These are phyloP conservation scores for Wallacemonas rigidus DNA, from an alignment of 208 protist species.

Conservation along the genomic window DNA sequence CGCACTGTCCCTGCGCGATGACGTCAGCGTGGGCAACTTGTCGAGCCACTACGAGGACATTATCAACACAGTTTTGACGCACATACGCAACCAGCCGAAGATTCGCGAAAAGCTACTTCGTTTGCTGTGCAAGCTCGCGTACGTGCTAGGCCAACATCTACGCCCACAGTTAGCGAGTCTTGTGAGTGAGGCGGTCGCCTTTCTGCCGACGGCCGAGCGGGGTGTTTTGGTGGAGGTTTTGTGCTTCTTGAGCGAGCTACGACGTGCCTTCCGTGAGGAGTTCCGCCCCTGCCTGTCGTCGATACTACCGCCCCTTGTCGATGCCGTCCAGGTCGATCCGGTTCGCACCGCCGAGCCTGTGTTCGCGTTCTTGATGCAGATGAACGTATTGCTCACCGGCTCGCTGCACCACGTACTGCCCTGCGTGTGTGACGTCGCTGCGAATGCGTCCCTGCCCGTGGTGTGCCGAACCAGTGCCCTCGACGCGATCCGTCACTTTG, in stretches of 20 bases:
- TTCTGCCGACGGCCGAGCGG: slow-evolving; percentile 58
- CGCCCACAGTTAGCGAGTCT: slow-evolving; percentile 69
- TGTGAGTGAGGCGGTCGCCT: slow-evolving; percentile 48
- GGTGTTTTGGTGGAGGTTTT: slow-evolving; percentile 71
- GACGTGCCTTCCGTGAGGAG: slow-evolving; percentile 75
- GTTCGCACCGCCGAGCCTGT: slow-evolving; percentile 54
- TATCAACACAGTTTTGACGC: slow-evolving; percentile 66
- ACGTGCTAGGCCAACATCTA: slow-evolving; percentile 63
- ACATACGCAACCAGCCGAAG: slow-evolving; percentile 53
- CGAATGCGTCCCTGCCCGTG: slow-evolving; percentile 49
- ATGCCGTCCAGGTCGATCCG: slow-evolving; percentile 59
- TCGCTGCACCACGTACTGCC: slow-evolving; percentile 83
- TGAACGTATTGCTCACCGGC: slow-evolving; percentile 74
- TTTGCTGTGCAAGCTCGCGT: slow-evolving; percentile 61
- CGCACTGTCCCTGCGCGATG: slow-evolving; percentile 63
- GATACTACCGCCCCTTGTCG: slow-evolving; percentile 72
- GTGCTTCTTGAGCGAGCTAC: slow-evolving; percentile 67
- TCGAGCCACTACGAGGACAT: slow-evolving; percentile 61
- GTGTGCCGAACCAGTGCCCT: slow-evolving; percentile 60
- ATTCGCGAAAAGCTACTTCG: slow-evolving; percentile 67
- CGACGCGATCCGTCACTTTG: slow-evolving; percentile 73
- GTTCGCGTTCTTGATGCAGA: slow-evolving; percentile 78
- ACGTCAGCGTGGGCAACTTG: slow-evolving; percentile 42
- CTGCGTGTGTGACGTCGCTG: slow-evolving; percentile 79
- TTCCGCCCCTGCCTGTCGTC: slow-evolving; percentile 76